These are phyloP conservation scores for Tricharina praecox DNA, from an alignment of 495 filamentous ascomycete species.

Conservation along the genomic window DNA sequence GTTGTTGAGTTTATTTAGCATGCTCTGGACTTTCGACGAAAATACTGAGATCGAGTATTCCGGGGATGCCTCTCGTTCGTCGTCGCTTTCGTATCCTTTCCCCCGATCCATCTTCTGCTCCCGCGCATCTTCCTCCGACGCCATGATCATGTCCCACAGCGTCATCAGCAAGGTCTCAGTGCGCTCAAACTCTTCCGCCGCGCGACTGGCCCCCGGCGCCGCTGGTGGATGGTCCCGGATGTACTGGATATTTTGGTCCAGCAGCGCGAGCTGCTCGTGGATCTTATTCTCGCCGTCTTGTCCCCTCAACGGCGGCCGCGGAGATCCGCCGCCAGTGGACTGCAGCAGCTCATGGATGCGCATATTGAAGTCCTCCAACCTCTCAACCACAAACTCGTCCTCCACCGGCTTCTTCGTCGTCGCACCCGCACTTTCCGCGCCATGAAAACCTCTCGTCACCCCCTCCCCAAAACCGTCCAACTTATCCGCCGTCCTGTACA, in stretches of 20 bases:
- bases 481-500: conserved; percentile 57
- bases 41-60: conserved; percentile 51
- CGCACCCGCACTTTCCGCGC: too few relatives aligned
- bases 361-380: conserved; percentile 54
- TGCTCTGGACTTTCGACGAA: conserved; percentile 56
- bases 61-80: conserved; percentile 32
- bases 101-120: conserved; percentile 34
- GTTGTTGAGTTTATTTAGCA: conserved; percentile 33
- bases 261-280: conserved; percentile 40
- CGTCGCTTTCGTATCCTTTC: conserved; percentile 31
- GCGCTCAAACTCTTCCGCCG: conserved; percentile 34
- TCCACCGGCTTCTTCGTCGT: not conserved
- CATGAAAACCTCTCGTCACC: not conserved
- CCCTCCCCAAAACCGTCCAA: conserved; percentile 38
- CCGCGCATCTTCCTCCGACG: conserved; percentile 42
- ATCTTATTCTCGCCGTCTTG: conserved; percentile 11
- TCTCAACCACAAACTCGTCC: not conserved
- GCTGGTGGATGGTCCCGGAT: conserved; percentile 26
- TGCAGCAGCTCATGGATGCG: conserved; percentile 34
- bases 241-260: conserved; percentile 31
- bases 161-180: conserved; percentile 44
- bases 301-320: conserved; percentile 28
- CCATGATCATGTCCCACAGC: conserved; percentile 57
- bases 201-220: conserved; percentile 10
- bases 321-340: not conserved